Conservation (phyloP, 2,329 filamentous ascomycete species). For the Ophiocordyceps robertsii region DNA sequence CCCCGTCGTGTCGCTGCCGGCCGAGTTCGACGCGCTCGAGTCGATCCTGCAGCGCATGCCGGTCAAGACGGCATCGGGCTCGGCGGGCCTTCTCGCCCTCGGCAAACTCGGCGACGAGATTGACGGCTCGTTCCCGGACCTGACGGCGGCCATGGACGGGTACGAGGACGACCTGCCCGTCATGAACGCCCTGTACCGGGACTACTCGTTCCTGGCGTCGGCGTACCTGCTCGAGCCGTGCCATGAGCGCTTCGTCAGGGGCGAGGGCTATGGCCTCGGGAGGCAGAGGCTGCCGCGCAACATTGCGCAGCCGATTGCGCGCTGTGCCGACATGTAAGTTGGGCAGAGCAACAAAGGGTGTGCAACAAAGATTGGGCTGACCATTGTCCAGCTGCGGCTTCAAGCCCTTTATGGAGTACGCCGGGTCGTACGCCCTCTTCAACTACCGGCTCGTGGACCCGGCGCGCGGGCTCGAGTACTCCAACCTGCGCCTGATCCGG, state of each 20-base stretch:
- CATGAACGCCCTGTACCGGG: slow-evolving; percentile 77
- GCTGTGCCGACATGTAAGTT: slow-evolving; percentile 73
- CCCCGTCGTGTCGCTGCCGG: slow-evolving; percentile 50
- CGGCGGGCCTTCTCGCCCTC: slow-evolving; percentile 63
- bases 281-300: slow-evolving; percentile 58
- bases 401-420: slow-evolving; percentile 86
- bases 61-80: slow-evolving; percentile 59
- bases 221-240: slow-evolving; percentile 88
- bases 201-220: slow-evolving; percentile 84
- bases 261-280: slow-evolving; percentile 65
- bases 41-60: slow-evolving; percentile 66
- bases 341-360: no score
- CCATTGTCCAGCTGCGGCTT: slow-evolving; percentile 64
- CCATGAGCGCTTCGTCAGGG: slow-evolving; percentile 58
- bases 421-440: slow-evolving; percentile 54
- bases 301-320: slow-evolving; percentile 70
- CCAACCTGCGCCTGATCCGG: slow-evolving; percentile 69
- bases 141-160: slow-evolving; percentile 59
- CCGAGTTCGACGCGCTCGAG: slow-evolving; percentile 60
- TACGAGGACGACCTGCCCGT: slow-evolving; percentile 60
- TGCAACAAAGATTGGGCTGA: no score
- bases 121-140: slow-evolving; percentile 59
- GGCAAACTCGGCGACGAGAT: slow-evolving; percentile 66
- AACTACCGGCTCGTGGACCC: slow-evolving; percentile 52
- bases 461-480: slow-evolving; percentile 41